phyloP scores from a whole-genome alignment of 495 filamentous ascomycete genomes.

The Penicillium parvum region DNA sequence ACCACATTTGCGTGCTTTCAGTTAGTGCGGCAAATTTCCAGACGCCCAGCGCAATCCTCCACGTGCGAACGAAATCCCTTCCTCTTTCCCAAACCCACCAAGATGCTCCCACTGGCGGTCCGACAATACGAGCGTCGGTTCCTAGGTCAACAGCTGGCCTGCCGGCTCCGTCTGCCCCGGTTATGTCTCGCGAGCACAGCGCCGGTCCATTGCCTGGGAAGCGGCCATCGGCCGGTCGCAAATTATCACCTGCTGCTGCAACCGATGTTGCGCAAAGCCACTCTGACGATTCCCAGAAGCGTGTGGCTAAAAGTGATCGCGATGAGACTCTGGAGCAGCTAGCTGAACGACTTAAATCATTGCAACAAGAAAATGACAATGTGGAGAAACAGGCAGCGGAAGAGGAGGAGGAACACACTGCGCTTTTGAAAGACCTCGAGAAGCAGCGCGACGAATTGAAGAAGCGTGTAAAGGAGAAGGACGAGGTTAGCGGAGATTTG shows the following conservation, averaged over 20 bases:
- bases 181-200: conserved; percentile 61
- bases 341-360: conserved; percentile 64
- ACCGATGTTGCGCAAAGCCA: conserved; percentile 40
- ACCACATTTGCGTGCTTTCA: conserved; percentile 87
- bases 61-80: conserved; percentile 66
- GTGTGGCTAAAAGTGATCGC: conserved; percentile 22
- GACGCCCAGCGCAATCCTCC: conserved; percentile 77
- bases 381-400: conserved; percentile 58
- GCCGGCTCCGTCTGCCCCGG: conserved; percentile 46
- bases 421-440: conserved; percentile 52
- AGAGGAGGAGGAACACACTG: conserved; percentile 70
- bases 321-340: conserved; percentile 51
- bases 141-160: conserved; percentile 50
- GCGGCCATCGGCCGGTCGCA: conserved; percentile 65
- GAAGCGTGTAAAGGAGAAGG: conserved; percentile 49
- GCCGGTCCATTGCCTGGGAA: conserved; percentile 52
- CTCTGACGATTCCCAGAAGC: conserved; percentile 37
- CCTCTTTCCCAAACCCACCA: conserved; percentile 49
- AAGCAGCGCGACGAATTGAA: conserved; percentile 69
- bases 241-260: conserved; percentile 68
- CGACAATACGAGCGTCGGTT: conserved; percentile 41
- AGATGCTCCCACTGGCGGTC: conserved; percentile 40
- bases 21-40: conserved; percentile 88
- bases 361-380: conserved; percentile 72
- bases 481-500: conserved; percentile 21